Evolutionary conservation across 306 rosid genomes (phyloP), one percentile per base, ranked within the genome.

Genomic region (Cucurbita argyrosperma): DNA sequence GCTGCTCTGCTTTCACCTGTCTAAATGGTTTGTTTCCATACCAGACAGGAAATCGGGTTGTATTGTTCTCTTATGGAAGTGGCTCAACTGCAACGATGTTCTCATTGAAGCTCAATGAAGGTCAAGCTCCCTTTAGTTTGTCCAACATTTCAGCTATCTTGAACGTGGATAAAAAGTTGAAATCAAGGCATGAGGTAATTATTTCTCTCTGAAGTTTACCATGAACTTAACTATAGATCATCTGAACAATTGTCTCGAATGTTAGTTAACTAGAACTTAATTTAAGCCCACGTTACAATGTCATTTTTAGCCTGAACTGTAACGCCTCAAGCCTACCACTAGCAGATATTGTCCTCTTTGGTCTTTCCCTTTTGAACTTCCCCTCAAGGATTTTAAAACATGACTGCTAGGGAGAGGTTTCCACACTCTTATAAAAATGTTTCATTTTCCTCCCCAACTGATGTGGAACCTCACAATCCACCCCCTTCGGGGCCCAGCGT

Each of bases 21-120:
- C 16, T 63, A 15, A 64, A 16, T 39, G 13, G 14, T 9, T 38
- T 81, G 72, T 52, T 68, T 68, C 37, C 51, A 75, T 79, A 12
- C 85, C 92, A 95, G 99, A 83, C 72, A 1, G 92, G 95, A 43
- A 77, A 87, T 39, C 81, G 97, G 80, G 96, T 91, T 77, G 50
- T 95, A 70, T 40, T 95, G 77, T 95, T 95, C 86, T 95, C 99
- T 3, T 95, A 95, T 4, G 99, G 99, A 35, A 95, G 99, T 81
- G 99, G 99, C 75, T 87, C 79, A 63, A 85, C 96, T 57, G 83
- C 99, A 60, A 89, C 99, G 50, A 87, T 95, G 92, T 95, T 95
- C 82, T 91, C 97, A 6, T 75, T 95, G 92, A 83, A 65, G 78
- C 69, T 91, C 47, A 71, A 67, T 13, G 87, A 85, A 3, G 78